Conservation (phyloP, 208 protist species). For the Trypanosoma melophagium region DNA sequence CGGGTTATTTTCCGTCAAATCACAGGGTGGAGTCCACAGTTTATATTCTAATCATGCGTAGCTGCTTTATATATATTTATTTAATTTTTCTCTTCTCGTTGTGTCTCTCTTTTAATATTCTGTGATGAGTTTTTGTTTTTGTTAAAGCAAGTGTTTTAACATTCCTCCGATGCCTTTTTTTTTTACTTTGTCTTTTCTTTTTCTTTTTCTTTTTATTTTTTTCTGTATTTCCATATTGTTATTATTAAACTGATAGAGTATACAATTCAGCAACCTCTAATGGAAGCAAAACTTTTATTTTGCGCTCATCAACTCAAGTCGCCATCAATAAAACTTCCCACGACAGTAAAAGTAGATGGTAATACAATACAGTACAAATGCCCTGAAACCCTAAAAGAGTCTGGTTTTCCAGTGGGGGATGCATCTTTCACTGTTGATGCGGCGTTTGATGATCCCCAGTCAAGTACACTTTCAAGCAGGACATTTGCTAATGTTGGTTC, state of each 20-base stretch:
- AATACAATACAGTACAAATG: slow-evolving; percentile 58
- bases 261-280: slow-evolving; percentile 24
- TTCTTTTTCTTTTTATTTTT: too few relatives aligned
- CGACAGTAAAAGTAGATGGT: slow-evolving; percentile 39
- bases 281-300: slow-evolving; percentile 74
- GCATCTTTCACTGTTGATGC: slow-evolving; percentile 64
- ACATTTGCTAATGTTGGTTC: slow-evolving; percentile 39
- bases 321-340: slow-evolving; percentile 32
- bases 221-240: too few relatives aligned
- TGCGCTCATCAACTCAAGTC: slow-evolving; percentile 62
- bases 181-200: slow-evolving; percentile 9
- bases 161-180: neutral
- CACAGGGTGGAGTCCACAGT: slow-evolving; percentile 56
- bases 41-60: slow-evolving; percentile 18
- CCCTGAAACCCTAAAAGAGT: slow-evolving; percentile 54
- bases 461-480: slow-evolving; percentile 33
- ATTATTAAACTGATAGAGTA: too few relatives aligned
- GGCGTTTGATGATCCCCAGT: slow-evolving; percentile 46
- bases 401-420: slow-evolving; percentile 70
- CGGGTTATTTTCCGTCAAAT: slow-evolving; percentile 61
- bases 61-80: neutral
- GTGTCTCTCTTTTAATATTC: neutral
- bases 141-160: too few relatives aligned
- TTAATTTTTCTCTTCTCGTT: neutral
- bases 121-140: too few relatives aligned